Evolutionary conservation across 129 eudicot species (phyloP), one percentile per base, ranked within the genome.

Genomic region (Kitagawia praeruptora): DNA sequence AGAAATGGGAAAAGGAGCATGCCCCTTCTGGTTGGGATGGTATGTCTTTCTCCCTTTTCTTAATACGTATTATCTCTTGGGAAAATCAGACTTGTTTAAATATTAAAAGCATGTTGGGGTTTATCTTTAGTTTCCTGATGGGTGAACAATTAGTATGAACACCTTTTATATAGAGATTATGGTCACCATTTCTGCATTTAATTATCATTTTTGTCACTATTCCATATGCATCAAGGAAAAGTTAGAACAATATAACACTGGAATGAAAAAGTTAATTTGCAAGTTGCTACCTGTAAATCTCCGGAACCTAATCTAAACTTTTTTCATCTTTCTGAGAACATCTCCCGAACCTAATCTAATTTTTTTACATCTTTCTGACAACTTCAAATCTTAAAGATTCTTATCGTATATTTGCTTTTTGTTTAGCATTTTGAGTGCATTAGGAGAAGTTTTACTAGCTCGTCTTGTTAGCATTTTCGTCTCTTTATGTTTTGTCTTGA

Each of bases 21-120:
- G 97, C 99, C 80, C 99, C 97, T 31, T 86, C 80, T 76, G 99
- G 97, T 67, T 92, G 99, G 99, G 99, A 95, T 85, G 99, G 99
- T 95, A 88, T 64, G 88, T 21, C 40, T 14, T 74, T 25, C 56
- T 75, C 39, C 37, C 8, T 75, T 7, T 45, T 12, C 0, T 14
- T 4, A 31, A 46, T 46, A 46, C 4, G 8, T 44, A 6, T n/a
- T 42, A 18, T 16, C 49, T 41, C 15, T 2, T 71, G 31, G 16
- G 49, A 42, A 21, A 12, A 21, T 41, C 8, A 0, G 42, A 8
- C 48, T 27, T 14, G 41, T 63, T 18, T 15, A 31, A 40, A 40
- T 2, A 40, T 5, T 40, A 40, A 67, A 31, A 67, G 42, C 1
- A 2, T n/a, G 1, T 13, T 4, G 21, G 16, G 23, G 4, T 67